Base-by-base conservation (phyloP, 2,329 filamentous ascomycete species). In the Colletotrichum acutatum region DNA sequence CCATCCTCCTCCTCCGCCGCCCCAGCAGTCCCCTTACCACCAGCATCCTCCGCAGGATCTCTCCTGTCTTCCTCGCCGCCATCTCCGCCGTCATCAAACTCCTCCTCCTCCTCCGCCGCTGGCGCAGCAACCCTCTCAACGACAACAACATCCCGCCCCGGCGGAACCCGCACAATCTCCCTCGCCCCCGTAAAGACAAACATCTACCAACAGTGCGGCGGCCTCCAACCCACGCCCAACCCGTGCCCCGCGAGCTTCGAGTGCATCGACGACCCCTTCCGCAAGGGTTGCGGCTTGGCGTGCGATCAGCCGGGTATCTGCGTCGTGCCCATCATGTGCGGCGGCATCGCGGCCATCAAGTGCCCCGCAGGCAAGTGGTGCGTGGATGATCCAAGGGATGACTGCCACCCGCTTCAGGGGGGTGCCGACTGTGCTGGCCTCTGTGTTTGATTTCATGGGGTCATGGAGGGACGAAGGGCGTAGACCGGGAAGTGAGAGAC, bases 281-380 rank as follows among this genome's bases (percentile, higher is more conserved):
- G 37, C 5, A 11, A 76, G 75, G 34, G 71, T 28, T 83, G 82
- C 54, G 82, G 82, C 8, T 75, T 82, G 77, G 79, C 82, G 4
- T 83, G 82, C 66, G 82, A 83, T 54, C 64, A 24, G 7, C 79
- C 79, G 0, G 82, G 82, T 1, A 82, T 83, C 28, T 84, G 80
- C 57, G 74, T 81, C 1, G 58, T 74, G 6, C 66, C 66, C 1
- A 65, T 58, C 1, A 52, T 34, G 0, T 83, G 81, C 26, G 75
- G 75, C 2, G 81, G 81, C 0, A 72, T 83, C 11, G 9, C 19
- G 0, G 81, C 78, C 0, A 30, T 59, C 0, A 1, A 19, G n/a
- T 83, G 81, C 54, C 79, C 80, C 0, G 24, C 37, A 0, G 71
- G 63, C 19, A 73, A 72, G 54, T 77, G 70, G 26, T 83, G 81